Evolutionary conservation across 768 basidiomycete species (phyloP), one percentile per base, ranked within the genome.

Genomic region (Hirschioporus abietinus): DNA sequence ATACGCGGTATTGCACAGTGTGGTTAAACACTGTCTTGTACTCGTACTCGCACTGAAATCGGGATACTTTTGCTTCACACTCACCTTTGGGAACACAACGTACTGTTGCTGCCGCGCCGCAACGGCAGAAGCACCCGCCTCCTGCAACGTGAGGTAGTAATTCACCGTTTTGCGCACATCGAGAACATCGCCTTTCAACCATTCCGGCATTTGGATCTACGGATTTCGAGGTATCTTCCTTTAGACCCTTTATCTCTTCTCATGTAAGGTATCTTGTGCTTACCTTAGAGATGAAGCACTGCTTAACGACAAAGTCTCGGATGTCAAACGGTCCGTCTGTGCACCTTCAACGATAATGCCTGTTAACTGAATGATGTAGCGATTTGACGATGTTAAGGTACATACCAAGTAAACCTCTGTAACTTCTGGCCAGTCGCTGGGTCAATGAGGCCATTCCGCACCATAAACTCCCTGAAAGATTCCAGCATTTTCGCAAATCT

Each of bases 211-310:
- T 25, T 80, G 72, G 24, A 90, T 80, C 87, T 90, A n/a, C 24
- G 65, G 30, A 8, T 61, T 20, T 35, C 58, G 20, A 58, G 63
- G n/a, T 30, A 42, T 64, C n/a, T 59, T 65, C 65, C 60, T 68
- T 35, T 65, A 64, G n/a, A n/a, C n/a, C n/a, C 15, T 30, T 30
- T 60, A 64, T 34, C 27, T 60, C 67, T 58, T 60, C 66, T 58
- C 64, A 60, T 58, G 66, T 66, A 66, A 79, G 81, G 69, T 65
- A 30, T 30, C 70, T 65, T 63, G 9, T 35, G 27, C 63, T 34
- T 20, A 89, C 90, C 75, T 88, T 85, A 62, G 92, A 94, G 71
- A 95, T 92, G 75, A 93, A 94, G 73, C 89, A 93, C 75, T 95
- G 93, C 75, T 95, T 95, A 63, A 92, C 87, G 66, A 94, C 86